These are phyloP conservation scores for Physaria fendleri DNA, from an alignment of 345 rosid species.

Conservation along the genomic window DNA sequence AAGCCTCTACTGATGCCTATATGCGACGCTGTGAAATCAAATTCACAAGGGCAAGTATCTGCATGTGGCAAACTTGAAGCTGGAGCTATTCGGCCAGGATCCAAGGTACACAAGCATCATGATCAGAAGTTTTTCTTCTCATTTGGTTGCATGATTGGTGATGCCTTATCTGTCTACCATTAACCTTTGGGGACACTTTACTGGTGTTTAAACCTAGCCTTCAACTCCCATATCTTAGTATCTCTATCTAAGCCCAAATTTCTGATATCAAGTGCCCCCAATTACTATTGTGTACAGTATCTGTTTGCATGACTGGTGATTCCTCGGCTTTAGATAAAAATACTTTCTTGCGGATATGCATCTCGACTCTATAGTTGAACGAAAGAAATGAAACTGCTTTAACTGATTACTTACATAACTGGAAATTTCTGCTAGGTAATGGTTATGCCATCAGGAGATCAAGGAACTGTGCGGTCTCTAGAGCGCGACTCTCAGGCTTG, in stretches of 20 bases:
- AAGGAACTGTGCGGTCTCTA: slow-evolving; percentile 70
- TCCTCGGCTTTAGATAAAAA: background rate
- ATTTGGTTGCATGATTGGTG: slow-evolving; percentile 4
- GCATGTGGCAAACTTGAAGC: slow-evolving; percentile 86
- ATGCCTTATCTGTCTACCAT: background rate
- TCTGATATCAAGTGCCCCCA: background rate
- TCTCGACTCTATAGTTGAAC: background rate
- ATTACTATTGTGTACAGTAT: background rate
- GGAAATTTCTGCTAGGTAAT: slow-evolving; percentile 45
- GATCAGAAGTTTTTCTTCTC: background rate
- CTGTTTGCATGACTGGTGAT: background rate
- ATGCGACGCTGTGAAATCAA: slow-evolving; percentile 64
- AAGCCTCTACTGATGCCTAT: slow-evolving; percentile 93
- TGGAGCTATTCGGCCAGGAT: slow-evolving; percentile 87
- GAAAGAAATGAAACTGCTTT: background rate
- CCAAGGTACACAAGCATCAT: slow-evolving; percentile 48
- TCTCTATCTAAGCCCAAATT: background rate
- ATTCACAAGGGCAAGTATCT: slow-evolving; percentile 64
- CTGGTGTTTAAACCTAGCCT: background rate
- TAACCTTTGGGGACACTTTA: background rate
- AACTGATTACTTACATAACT: background rate
- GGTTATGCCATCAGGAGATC: slow-evolving; percentile 73
- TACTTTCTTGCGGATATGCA: background rate
- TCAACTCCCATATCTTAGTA: background rate
- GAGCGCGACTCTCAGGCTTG: slow-evolving; percentile 71